A percentile compares a stretch with the other conserved stretches of the same genome.
Conservation (phyloP, 2,329 filamentous ascomycete species). For the Didymella glomerata region DNA sequence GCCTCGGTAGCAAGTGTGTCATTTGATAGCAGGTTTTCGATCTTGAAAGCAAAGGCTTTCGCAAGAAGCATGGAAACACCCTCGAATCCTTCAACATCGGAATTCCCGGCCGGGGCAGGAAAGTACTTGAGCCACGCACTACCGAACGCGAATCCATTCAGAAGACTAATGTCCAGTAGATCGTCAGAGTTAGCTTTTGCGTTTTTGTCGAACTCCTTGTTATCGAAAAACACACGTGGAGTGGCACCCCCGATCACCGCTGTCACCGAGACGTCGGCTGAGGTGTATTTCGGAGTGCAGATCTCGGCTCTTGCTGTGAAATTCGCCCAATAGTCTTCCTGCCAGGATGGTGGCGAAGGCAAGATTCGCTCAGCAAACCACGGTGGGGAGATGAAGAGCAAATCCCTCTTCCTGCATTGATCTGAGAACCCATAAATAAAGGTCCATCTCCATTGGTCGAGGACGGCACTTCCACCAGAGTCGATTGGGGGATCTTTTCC, state of each 20-base stretch:
- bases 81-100: not conserved
- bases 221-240: not conserved
- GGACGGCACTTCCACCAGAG: not conserved
- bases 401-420: not conserved
- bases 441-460: not conserved
- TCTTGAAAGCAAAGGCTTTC: not conserved
- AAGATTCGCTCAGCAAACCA: not conserved
- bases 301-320: not conserved
- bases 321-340: not conserved
- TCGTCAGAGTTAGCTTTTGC: not conserved
- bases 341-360: not conserved
- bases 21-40: not conserved
- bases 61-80: not conserved
- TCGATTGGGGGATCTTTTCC: not conserved
- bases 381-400: not conserved
- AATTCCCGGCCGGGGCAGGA: not conserved
- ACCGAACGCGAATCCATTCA: not conserved
- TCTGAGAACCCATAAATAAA: not conserved
- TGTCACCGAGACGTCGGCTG: not conserved
- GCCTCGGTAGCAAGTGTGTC: not conserved
- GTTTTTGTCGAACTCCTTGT: not conserved
- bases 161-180: not conserved
- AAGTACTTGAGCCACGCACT: not conserved
- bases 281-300: not conserved
- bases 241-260: not conserved